Percentiles rank a stretch among this genome's conserved stretches.
These are phyloP conservation scores for Dendrobium officinale DNA, from an alignment of 106 monocot species.

Conservation along the genomic window DNA sequence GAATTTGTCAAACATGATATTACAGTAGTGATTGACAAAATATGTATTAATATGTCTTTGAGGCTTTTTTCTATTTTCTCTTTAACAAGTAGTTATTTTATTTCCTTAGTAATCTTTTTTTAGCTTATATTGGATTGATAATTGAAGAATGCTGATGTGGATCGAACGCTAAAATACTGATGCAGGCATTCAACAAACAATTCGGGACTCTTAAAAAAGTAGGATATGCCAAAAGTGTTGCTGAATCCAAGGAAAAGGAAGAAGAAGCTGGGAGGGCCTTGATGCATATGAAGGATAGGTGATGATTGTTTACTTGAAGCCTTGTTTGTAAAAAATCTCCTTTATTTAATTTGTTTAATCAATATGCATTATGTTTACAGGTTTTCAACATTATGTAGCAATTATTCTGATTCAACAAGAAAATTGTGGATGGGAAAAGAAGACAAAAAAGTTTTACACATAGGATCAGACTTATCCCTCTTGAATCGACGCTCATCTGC, in stretches of 20 bases:
- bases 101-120: background rate
- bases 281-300: slow-evolving; percentile 76
- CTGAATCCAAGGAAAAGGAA: slow-evolving; percentile 62
- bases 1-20: background rate
- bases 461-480: too few species aligned
- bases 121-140: background rate
- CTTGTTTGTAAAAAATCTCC: background rate
- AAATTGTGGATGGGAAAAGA: too few species aligned
- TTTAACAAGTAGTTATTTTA: background rate
- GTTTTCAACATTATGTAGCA: too few species aligned
- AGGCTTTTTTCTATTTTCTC: background rate
- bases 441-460: too few species aligned
- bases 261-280: slow-evolving; percentile 90
- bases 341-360: background rate
- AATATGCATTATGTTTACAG: slow-evolving; percentile 11
- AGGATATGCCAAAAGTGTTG: slow-evolving; percentile 63
- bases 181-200: slow-evolving; percentile 66
- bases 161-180: slow-evolving; percentile 30
- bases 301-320: slow-evolving; percentile 6
- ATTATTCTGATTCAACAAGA: too few species aligned
- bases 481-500: too few species aligned
- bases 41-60: background rate
- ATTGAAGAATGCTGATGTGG: background rate
- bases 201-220: slow-evolving; percentile 74
- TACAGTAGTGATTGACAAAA: background rate